phyloP scores from a whole-genome alignment of 1,284 basidiomycete species.

The Cutaneotrichosporon sp. region DNA sequence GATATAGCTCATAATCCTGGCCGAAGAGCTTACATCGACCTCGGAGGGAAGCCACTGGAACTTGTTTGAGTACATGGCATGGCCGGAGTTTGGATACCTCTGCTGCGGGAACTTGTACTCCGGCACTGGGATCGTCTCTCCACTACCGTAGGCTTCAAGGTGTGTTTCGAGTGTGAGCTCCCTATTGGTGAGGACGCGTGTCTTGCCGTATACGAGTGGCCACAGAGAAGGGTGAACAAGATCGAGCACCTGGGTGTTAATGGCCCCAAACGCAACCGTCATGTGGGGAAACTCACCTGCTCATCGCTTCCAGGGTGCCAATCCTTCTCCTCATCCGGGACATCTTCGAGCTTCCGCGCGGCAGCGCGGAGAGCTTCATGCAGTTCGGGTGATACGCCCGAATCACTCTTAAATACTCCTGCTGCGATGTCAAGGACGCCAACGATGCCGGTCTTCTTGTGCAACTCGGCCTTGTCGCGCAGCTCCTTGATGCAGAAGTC shows the following conservation, averaged over 20 bases:
- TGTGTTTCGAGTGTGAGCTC: neutral
- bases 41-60: constrained; percentile 19
- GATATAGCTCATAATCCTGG: constrained; percentile 10
- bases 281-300: too few relatives aligned
- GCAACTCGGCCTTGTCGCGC: constrained; percentile 12
- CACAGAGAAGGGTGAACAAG: constrained; percentile 17
- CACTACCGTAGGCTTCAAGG: constrained; percentile 1
- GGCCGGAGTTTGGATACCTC: neutral
- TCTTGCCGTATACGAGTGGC: constrained; percentile 15
- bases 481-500: constrained; percentile 12
- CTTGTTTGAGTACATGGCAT: constrained; percentile 5
- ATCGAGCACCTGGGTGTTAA: constrained; percentile 17
- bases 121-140: constrained; percentile 2
- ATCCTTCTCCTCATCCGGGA: constrained; percentile 14
- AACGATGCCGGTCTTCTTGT: neutral
- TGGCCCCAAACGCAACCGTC: too few relatives aligned
- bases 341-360: constrained; percentile 4
- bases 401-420: constrained; percentile 5
- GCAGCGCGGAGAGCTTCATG: neutral
- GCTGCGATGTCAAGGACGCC: constrained; percentile 3
- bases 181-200: constrained; percentile 5
- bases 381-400: neutral
- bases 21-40: constrained; percentile 1
- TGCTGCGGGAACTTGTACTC: neutral
- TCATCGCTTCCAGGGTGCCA: constrained; percentile 17